Conservation (phyloP, 176 grass and related monocot genomes). For the Sorghum bicolor region Sorghum_bicolor_NCBIv3 NC_012870.2:71122501-71123000, state of each 20-base stretch:
- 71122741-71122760: background rate
- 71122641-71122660: background rate
- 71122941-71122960: background rate
- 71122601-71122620: background rate
- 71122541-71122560: background rate
- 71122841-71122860: slow-evolving; percentile 2
- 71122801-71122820: background rate
- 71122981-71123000: slow-evolving; percentile 30
- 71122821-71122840: background rate
- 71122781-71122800: background rate
- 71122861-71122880: slow-evolving; percentile 12
- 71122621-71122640: background rate
- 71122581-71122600: background rate
- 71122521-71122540: too few species aligned
- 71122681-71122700: background rate
- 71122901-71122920: background rate
- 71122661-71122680: background rate
- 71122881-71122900: background rate
- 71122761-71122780: background rate
- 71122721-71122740: background rate
- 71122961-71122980: slow-evolving; percentile 24
- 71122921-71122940: background rate
- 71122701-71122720: background rate
- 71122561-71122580: background rate
- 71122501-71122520: too few species aligned